Conservation (phyloP, 345 rosid genomes). For the Eucalyptus viminalis region DNA sequence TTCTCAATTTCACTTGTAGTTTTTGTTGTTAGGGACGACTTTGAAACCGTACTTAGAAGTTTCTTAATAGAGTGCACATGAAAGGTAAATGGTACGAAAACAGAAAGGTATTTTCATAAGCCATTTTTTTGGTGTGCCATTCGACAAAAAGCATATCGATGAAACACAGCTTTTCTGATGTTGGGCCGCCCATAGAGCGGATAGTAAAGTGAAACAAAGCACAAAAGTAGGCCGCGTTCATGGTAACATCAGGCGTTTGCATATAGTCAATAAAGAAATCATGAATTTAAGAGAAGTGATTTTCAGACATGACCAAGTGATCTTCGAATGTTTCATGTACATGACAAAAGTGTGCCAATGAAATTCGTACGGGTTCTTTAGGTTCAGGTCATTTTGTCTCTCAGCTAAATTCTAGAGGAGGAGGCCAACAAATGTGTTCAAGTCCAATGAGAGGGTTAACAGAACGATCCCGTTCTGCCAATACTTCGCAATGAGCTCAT, state of each 20-base stretch:
- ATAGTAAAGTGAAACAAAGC: not conserved
- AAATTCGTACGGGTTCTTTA: too few species aligned
- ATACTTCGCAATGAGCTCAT: too few species aligned
- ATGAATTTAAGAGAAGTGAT: not conserved
- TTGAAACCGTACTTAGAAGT: not conserved
- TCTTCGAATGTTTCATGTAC: not conserved
- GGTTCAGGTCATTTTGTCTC: not conserved
- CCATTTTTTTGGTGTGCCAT: not conserved
- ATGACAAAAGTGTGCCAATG: not conserved
- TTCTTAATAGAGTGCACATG: not conserved
- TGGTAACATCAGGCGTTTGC: fast-evolving
- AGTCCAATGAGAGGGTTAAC: not conserved
- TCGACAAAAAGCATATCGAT: not conserved
- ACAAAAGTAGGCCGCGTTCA: not conserved
- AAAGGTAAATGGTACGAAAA: not conserved
- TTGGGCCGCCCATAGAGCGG: not conserved
- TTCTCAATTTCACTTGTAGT: not conserved
- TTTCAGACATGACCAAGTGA: not conserved
- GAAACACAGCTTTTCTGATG: not conserved
- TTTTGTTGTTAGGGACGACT: too few species aligned
- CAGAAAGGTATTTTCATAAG: not conserved
- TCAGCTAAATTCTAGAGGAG: not conserved
- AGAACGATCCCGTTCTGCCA: fast-evolving
- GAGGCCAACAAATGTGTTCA: not conserved
- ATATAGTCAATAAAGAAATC: not conserved